phyloP scores from a whole-genome alignment of 371 early-diverging fungal species.

The Catenaria anguillulae region DNA sequence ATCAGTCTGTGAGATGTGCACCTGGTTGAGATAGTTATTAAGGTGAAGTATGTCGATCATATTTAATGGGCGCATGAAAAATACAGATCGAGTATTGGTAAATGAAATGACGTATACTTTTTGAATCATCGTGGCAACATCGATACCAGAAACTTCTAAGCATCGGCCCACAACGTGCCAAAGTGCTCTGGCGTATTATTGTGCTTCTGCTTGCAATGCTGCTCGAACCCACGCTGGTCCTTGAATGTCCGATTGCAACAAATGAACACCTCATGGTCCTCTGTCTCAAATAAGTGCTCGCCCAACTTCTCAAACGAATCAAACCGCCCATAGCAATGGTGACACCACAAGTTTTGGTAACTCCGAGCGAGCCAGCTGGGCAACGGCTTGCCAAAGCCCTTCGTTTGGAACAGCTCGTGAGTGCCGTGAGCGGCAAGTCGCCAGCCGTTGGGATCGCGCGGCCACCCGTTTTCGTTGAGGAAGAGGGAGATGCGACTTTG shows the following conservation, averaged over 20 bases:
- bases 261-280: not conserved
- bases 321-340: not conserved
- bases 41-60: too few species aligned
- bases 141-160: too few species aligned
- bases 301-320: not conserved
- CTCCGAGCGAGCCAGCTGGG: not conserved
- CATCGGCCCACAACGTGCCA: too few species aligned
- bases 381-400: not conserved
- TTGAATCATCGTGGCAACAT: too few species aligned
- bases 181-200: too few species aligned
- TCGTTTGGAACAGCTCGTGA: not conserved
- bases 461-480: conserved; percentile 1
- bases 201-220: too few species aligned
- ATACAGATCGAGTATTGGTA: too few species aligned
- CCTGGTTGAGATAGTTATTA: too few species aligned
- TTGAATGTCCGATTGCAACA: not conserved
- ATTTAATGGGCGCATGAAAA: too few species aligned
- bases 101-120: too few species aligned
- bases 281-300: not conserved
- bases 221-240: not conserved
- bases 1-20: too few species aligned
- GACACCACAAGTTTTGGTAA: not conserved
- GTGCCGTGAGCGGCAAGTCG: not conserved
- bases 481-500: not conserved
- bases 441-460: not conserved